Base-by-base conservation (phyloP, 257 asterid species). In the Jasminum sambac region DNA sequence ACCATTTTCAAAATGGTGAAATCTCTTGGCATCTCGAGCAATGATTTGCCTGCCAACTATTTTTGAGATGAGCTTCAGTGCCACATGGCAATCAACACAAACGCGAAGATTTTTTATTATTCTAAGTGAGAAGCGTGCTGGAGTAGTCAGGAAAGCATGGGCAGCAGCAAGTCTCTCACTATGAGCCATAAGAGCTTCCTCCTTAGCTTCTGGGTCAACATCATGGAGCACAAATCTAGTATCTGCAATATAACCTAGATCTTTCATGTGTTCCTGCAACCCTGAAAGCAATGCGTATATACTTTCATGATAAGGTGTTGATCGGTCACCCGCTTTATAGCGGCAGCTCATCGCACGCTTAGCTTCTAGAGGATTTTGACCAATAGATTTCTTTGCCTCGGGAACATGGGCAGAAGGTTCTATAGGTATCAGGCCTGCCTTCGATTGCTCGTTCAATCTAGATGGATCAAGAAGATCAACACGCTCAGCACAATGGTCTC, bases 131-230 rank as follows among this genome's bases (percentile, higher is more conserved):
- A 85, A 44, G 64, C 97, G 86, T 26, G 92, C 84, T 21, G 97
- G 82, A 58, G 87, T 85, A 21, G 78, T 80, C 83, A 92, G 41
- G 75, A 92, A 82, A 72, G 95, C 97, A 64, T 86, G 91, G 55
- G 95, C 97, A 68, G 89, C 87, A 12, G 97, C 97, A 64, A 88
- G 96, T 64, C 96, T 82, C 85, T 88, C 98, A 21, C 98, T 92
- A 59, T 88, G 98, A 46, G 89, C 88, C 88, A 92, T 80, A 23
- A 90, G 88, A 64, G 95, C 95, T 64, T 92, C 97, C 83, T 92
- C 97, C 75, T 90, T 92, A 11, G 83, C 76, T 76, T 92, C 98
- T 25, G 69, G 90, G 71, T 90, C 97, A 6, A 92, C 84, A 71
- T 92, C 98, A 77, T 92, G 98, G 55, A 92, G 92, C 86, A 92